Conservation (phyloP, 2,329 filamentous ascomycete genomes). For the Cadophora gregata region DNA sequence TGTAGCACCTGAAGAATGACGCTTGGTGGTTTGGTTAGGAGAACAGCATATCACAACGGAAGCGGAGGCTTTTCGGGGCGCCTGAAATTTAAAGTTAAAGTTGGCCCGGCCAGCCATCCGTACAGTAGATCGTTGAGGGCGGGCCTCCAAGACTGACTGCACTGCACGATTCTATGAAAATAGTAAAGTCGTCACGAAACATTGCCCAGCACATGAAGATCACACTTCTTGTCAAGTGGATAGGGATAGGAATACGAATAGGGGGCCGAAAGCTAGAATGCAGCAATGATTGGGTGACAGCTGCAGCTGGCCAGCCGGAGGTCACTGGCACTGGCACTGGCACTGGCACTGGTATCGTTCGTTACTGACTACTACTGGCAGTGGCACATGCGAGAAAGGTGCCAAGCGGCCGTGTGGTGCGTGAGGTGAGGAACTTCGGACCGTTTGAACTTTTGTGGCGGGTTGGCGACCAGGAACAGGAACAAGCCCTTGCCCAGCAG, state of each 20-base stretch:
- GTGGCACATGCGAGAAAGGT: conserved; percentile 16
- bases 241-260: too few relatives aligned
- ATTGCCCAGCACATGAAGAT: conserved; percentile 9
- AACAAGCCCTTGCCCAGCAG: conserved; percentile 13
- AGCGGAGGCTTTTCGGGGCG: background rate
- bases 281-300: conserved; percentile 7
- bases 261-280: conserved; percentile 14
- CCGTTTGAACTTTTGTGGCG: conserved; percentile 36
- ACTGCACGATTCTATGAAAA: background rate
- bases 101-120: background rate
- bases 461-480: conserved; percentile 28
- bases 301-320: background rate
- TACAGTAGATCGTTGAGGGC: background rate
- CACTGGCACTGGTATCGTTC: too few relatives aligned
- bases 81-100: background rate
- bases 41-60: background rate
- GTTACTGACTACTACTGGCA: too few relatives aligned
- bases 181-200: conserved; percentile 14
- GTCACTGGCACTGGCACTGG: too few relatives aligned
- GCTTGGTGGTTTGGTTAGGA: background rate
- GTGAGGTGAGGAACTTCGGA: conserved; percentile 36
- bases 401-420: conserved; percentile 17
- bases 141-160: background rate
- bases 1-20: background rate
- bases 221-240: background rate